phyloP scores from a whole-genome alignment of 1,284 basidiomycete genomes.

The Moesziomyces sp. region DNA sequence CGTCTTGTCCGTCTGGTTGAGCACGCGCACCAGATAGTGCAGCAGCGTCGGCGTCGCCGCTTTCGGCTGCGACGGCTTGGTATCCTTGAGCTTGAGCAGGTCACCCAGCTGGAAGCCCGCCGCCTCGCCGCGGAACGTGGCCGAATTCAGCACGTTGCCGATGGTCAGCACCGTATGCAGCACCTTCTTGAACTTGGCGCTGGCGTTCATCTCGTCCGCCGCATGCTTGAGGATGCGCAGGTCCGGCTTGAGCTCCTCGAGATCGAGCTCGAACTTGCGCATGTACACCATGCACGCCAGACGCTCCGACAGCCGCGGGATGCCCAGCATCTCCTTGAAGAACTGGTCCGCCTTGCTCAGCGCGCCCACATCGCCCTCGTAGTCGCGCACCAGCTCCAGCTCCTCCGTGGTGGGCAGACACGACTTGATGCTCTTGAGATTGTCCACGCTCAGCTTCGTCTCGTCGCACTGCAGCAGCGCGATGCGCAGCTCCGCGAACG shows the following conservation, averaged over 20 bases:
- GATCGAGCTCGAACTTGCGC: constrained; percentile 80
- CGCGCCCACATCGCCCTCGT: constrained; percentile 43
- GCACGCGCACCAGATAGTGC: constrained; percentile 82
- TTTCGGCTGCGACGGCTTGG: constrained; percentile 77
- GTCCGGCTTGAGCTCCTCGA: constrained; percentile 86
- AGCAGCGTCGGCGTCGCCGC: constrained; percentile 82
- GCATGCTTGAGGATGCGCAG: constrained; percentile 80
- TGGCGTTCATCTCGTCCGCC: constrained; percentile 78
- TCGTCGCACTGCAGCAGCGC: constrained; percentile 57
- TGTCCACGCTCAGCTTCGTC: constrained; percentile 42
- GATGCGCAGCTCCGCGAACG: constrained; percentile 50
- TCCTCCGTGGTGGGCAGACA: constrained; percentile 60
- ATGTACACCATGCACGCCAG: constrained; percentile 85
- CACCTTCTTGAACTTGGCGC: constrained; percentile 76
- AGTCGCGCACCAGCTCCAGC: constrained; percentile 57
- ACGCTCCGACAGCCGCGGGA: constrained; percentile 79
- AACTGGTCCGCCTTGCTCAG: constrained; percentile 81
- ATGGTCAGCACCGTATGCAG: constrained; percentile 76
- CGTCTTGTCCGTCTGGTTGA: constrained; percentile 77
- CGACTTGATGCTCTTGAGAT: constrained; percentile 52
- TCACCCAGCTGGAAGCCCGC: constrained; percentile 84
- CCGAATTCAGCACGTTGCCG: constrained; percentile 84
- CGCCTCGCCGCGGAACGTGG: constrained; percentile 84
- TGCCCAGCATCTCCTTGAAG: constrained; percentile 81
- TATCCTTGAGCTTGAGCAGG: constrained; percentile 85